phyloP scores from a whole-genome alignment of 495 filamentous ascomycete genomes.

The Aspergillus conjunctus region DNA sequence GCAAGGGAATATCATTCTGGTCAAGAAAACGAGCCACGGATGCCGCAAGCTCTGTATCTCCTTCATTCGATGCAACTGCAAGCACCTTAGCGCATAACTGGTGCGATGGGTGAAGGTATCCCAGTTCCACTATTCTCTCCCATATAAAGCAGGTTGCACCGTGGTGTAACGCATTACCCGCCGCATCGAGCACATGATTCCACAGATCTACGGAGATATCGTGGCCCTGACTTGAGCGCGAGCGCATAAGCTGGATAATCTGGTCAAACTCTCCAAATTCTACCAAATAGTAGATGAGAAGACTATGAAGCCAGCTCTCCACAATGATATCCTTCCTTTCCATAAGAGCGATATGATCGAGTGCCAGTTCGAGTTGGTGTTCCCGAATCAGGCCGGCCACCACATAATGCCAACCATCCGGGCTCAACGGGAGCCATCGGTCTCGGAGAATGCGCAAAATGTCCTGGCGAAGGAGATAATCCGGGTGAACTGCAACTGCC shows the following conservation, averaged over 20 bases:
- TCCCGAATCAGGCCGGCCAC: conserved; percentile 76
- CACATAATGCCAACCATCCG: conserved; percentile 66
- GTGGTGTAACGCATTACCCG: conserved; percentile 55
- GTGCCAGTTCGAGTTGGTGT: conserved; percentile 76
- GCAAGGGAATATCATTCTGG: conserved; percentile 53
- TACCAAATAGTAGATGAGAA: conserved; percentile 70
- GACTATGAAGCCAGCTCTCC: conserved; percentile 72
- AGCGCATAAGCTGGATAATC: conserved; percentile 64
- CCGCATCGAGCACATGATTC: conserved; percentile 70
- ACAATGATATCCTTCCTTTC: conserved; percentile 55
- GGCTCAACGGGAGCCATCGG: conserved; percentile 67
- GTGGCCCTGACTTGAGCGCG: conserved; percentile 50
- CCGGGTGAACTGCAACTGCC: conserved; percentile 80
- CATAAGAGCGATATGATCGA: conserved; percentile 72
- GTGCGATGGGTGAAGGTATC: conserved; percentile 65
- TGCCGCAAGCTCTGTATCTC: conserved; percentile 60
- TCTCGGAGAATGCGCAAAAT: conserved; percentile 66
- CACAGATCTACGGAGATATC: conserved; percentile 57
- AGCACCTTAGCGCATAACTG: conserved; percentile 67
- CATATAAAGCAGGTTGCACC: conserved; percentile 65
- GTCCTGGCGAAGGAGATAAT: conserved; percentile 72
- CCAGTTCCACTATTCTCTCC: conserved; percentile 56
- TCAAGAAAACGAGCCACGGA: conserved; percentile 42
- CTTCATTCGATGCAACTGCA: conserved; percentile 63
- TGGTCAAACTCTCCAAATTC: conserved; percentile 74